Evolutionary conservation across 2,329 filamentous ascomycete species (phyloP).

Genomic region (Monilinia vaccinii-corymbosi): DNA sequence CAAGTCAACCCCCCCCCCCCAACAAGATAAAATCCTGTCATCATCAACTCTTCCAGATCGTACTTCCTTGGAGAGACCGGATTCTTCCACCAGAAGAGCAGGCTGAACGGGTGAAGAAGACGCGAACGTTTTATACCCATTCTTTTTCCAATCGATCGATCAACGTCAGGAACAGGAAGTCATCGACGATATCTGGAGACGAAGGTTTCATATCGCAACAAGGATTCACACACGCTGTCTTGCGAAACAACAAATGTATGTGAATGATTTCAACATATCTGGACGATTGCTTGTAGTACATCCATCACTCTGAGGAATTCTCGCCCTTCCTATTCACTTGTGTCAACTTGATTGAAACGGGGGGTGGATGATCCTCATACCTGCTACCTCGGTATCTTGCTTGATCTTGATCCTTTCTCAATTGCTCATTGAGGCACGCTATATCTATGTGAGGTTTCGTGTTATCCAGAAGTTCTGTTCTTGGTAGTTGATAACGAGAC

Average conservation of each 20-base stretch:
- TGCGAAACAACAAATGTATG: constrained; percentile 29
- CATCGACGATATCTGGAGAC: constrained; percentile 6
- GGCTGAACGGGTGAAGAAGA: background rate
- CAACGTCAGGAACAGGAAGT: background rate
- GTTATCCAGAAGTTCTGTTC: background rate
- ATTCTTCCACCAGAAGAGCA: constrained; percentile 3
- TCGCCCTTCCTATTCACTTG: background rate
- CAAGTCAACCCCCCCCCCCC: background rate
- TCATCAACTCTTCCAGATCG: background rate
- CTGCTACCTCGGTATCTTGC: background rate
- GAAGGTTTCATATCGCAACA: constrained; percentile 20
- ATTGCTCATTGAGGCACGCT: background rate
- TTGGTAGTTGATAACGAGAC: background rate
- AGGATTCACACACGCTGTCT: constrained; percentile 21
- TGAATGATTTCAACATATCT: constrained; percentile 15
- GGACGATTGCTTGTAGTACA: background rate
- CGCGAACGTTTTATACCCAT: background rate
- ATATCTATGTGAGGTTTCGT: background rate
- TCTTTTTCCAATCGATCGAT: no score
- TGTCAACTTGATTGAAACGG: background rate
- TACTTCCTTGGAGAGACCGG: constrained; percentile 4
- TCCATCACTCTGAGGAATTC: background rate
- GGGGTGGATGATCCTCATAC: background rate
- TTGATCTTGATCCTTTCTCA: background rate
- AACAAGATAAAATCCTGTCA: constrained; percentile 1